Evolutionary conservation across 2,329 filamentous ascomycete genomes (phyloP).

Genomic region (Aspergillus pseudoglaucus): DNA sequence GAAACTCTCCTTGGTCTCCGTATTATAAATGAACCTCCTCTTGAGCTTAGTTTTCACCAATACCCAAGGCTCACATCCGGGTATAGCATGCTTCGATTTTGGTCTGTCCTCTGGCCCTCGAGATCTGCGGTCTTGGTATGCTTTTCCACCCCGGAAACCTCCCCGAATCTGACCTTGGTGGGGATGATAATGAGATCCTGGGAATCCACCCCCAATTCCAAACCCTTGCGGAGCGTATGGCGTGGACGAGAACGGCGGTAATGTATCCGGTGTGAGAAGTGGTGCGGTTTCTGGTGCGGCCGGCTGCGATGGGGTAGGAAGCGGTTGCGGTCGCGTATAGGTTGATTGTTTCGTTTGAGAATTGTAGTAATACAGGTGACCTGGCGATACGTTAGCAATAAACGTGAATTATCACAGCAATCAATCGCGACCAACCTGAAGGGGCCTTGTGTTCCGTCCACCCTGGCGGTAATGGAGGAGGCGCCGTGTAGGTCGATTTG

Average conservation of each 20-base stretch:
- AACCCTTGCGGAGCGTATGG: conserved; percentile 25
- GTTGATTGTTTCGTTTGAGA: conserved; percentile 75
- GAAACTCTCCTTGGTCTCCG: conserved; percentile 76
- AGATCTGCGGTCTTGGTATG: conserved; percentile 54
- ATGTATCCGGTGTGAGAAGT: conserved; percentile 26
- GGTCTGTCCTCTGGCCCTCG: conserved; percentile 73
- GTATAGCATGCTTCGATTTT: conserved; percentile 70
- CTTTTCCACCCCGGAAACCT: conserved; percentile 45
- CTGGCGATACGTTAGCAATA: conserved; percentile 34
- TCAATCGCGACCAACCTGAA: conserved; percentile 46
- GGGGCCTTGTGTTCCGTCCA: conserved; percentile 95
- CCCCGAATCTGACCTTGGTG: conserved; percentile 41
- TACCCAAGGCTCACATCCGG: conserved; percentile 78
- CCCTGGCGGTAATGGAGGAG: conserved; percentile 63
- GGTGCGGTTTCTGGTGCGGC: conserved; percentile 25
- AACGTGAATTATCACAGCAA: conserved; percentile 5
- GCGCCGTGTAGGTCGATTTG: conserved; percentile 67
- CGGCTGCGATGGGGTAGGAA: conserved; percentile 16
- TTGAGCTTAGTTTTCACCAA: conserved; percentile 89
- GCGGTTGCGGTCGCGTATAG: conserved; percentile 64
- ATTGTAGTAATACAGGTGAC: conserved; percentile 86
- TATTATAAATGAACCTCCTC: conserved; percentile 84
- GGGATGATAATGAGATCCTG: conserved; percentile 25
- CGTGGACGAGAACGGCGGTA: conserved; percentile 32
- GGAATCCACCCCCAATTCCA: conserved; percentile 7